Percentiles rank a stretch among this genome's conserved stretches.
Evolutionary conservation across 371 early-diverging fungal species (phyloP).

Genomic region (Mortierella sp.): DNA sequence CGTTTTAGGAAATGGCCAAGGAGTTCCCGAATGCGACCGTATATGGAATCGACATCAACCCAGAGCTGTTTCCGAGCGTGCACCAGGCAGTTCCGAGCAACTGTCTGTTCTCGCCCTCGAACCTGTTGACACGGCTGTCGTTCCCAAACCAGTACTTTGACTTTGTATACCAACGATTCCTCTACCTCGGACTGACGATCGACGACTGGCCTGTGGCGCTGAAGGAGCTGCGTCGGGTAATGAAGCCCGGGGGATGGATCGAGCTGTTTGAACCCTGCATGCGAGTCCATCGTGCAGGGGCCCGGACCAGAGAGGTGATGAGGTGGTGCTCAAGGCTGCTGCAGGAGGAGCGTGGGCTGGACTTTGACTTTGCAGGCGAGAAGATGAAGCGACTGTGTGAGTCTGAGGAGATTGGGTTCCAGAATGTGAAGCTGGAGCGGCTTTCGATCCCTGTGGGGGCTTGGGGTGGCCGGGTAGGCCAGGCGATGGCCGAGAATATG

Average conservation of each 20-base stretch:
- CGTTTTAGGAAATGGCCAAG: conserved; percentile 52
- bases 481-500: conserved; percentile 58
- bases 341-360: conserved; percentile 53
- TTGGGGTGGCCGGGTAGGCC: conserved; percentile 53
- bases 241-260: conserved; percentile 56
- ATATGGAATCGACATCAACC: conserved; percentile 57
- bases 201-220: conserved; percentile 55
- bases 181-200: conserved; percentile 43
- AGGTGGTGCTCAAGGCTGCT: conserved; percentile 44
- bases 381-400: conserved; percentile 53
- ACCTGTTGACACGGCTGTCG: conserved; percentile 43
- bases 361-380: conserved; percentile 56
- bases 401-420: conserved; percentile 42
- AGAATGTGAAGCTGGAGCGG: conserved; percentile 41
- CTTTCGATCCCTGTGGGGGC: conserved; percentile 51
- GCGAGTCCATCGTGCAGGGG: conserved; percentile 51
- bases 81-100: conserved; percentile 45
- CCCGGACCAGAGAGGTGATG: conserved; percentile 50
- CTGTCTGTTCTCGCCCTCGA: conserved; percentile 47
- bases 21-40: conserved; percentile 55
- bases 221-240: conserved; percentile 49
- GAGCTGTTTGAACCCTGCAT: conserved; percentile 57
- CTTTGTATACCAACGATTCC: conserved; percentile 54
- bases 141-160: conserved; percentile 56
- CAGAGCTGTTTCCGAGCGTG: conserved; percentile 46